Percentiles rank a stretch among this genome's conserved stretches.
Conservation (phyloP, 352 stramenopile species). For the Pythium angustatum region DNA sequence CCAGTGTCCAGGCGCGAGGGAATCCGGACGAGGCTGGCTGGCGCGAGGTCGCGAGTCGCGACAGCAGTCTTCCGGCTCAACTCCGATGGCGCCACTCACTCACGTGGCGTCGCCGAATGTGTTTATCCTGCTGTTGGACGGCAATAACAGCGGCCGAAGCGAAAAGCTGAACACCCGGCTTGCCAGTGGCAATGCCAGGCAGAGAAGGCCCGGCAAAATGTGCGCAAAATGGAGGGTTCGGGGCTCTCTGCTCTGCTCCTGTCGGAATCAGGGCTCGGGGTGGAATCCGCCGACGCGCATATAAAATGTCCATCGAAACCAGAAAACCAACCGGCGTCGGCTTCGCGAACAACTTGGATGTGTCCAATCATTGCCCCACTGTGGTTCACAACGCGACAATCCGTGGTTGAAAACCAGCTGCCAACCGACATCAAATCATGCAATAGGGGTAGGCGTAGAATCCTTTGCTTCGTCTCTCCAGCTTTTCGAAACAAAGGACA, state of each 20-base stretch:
- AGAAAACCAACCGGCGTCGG: conserved; percentile 1
- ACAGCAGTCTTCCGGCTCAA: conserved; percentile 1
- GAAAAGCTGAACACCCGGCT: neutral
- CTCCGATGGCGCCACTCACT: neutral
- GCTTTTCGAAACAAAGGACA: neutral
- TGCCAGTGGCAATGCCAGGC: no score
- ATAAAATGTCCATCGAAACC: conserved; percentile 9
- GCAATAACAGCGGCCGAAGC: neutral
- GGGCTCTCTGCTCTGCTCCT: no score
- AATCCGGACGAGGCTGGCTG: neutral
- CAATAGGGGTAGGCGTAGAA: neutral
- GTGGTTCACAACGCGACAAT: conserved; percentile 9
- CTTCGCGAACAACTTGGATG: neutral
- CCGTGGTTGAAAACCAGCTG: neutral
- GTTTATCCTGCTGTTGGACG: conserved; percentile 7
- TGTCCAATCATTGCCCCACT: neutral
- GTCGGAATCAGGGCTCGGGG: conserved; percentile 10
- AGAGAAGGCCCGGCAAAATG: neutral
- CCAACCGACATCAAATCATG: neutral
- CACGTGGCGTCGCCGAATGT: neutral
- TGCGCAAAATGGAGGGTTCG: conserved; percentile 4
- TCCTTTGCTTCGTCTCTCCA: neutral
- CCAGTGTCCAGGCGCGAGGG: no score
- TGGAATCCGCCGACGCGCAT: conserved; percentile 1
- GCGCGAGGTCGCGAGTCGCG: neutral